These are phyloP conservation scores for Albatrellus sp. DNA, from an alignment of 1,284 basidiomycete genomes.

Conservation along the genomic window DNA sequence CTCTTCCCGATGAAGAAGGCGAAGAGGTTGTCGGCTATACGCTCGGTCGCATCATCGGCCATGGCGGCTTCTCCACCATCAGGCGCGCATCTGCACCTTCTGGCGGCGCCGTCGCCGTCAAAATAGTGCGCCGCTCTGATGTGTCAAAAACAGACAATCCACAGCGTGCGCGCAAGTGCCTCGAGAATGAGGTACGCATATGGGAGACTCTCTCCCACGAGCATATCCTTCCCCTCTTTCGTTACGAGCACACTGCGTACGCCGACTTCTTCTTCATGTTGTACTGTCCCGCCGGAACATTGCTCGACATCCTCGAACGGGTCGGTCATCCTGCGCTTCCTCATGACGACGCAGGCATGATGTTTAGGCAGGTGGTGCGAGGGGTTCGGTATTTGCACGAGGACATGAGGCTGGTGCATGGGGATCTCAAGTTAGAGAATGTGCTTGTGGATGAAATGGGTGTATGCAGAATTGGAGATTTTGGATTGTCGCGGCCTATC, in stretches of 20 bases:
- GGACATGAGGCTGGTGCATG: constrained; percentile 68
- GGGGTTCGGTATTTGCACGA: constrained; percentile 84
- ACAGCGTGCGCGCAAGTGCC: constrained; percentile 35
- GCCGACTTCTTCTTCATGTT: constrained; percentile 81
- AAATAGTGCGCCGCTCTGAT: constrained; percentile 59
- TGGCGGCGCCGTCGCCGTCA: constrained; percentile 70
- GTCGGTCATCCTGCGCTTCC: constrained; percentile 44
- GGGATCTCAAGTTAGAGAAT: constrained; percentile 96
- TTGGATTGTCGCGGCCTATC: constrained; percentile 66
- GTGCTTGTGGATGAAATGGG: constrained; percentile 82
- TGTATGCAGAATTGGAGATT: constrained; percentile 71
- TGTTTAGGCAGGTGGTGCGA: constrained; percentile 83
- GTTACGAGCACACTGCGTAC: constrained; percentile 46
- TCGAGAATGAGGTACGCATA: constrained; percentile 69
- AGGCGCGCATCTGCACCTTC: constrained; percentile 55
- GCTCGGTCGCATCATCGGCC: constrained; percentile 69
- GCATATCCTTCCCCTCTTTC: constrained; percentile 76
- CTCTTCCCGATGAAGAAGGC: constrained; percentile 45
- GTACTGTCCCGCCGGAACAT: constrained; percentile 72
- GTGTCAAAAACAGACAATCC: constrained; percentile 37
- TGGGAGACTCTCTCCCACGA: constrained; percentile 71
- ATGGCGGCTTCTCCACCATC: constrained; percentile 83
- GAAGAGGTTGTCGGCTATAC: constrained; percentile 57
- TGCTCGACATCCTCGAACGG: constrained; percentile 75
- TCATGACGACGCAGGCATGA: constrained; percentile 73